These are phyloP conservation scores for Casuarina glauca DNA, from an alignment of 306 rosid genomes.

Conservation along the genomic window DNA sequence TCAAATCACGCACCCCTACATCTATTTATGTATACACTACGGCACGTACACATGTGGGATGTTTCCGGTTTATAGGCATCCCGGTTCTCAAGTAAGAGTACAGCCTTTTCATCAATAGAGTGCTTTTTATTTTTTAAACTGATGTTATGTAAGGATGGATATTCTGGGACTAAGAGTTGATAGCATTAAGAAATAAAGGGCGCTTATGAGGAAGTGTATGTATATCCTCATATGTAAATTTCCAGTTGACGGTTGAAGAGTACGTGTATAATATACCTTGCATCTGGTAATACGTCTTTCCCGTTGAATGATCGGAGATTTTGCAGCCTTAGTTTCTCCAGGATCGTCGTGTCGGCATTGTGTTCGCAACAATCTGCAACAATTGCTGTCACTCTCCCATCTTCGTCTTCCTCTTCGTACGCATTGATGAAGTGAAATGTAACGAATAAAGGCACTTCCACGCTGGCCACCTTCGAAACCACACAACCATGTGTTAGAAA, in stretches of 20 bases:
- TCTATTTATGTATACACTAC: too few species aligned
- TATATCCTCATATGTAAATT: not conserved
- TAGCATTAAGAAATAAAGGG: not conserved
- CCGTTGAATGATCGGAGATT: slow-evolving; percentile 59
- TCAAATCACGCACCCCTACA: too few species aligned
- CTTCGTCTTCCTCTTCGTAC: slow-evolving; percentile 75
- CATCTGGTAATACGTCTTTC: slow-evolving; percentile 81
- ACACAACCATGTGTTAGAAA: not conserved
- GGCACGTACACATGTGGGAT: too few species aligned
- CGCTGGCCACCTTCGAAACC: slow-evolving; percentile 66
- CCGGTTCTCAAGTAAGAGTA: too few species aligned
- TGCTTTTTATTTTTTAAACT: not conserved
- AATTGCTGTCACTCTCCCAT: slow-evolving; percentile 69
- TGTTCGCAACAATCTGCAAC: slow-evolving; percentile 90
- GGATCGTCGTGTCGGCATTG: slow-evolving; percentile 57
- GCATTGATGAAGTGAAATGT: slow-evolving; percentile 96
- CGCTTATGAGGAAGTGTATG: not conserved
- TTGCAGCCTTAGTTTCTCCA: slow-evolving; percentile 66
- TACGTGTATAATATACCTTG: slow-evolving; percentile 42
- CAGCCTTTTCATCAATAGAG: not conserved
- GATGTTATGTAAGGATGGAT: not conserved
- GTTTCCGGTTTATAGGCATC: too few species aligned
- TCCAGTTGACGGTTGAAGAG: not conserved
- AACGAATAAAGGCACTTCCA: slow-evolving; percentile 79
- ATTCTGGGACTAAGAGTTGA: not conserved